Conservation (phyloP, 2,329 filamentous ascomycete species). For the Clonostachys rosea region DNA sequence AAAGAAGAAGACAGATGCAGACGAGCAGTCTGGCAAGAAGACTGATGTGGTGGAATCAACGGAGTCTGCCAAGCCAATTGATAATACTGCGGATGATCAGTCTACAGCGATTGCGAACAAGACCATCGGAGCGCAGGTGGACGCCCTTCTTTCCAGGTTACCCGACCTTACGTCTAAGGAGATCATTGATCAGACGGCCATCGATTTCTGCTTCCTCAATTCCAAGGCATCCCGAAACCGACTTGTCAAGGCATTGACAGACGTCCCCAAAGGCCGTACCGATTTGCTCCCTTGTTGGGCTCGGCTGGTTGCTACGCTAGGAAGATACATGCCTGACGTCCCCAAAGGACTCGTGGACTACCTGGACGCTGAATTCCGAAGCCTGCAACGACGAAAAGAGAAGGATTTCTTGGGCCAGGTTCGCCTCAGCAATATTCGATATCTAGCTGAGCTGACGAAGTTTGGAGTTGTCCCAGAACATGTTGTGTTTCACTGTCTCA, state of each 20-base stretch:
- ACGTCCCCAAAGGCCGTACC: constrained; percentile 89
- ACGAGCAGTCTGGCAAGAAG: constrained; percentile 81
- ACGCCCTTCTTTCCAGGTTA: constrained; percentile 81
- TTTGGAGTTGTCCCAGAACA: constrained; percentile 98
- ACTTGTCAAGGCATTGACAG: constrained; percentile 86
- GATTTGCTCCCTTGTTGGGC: constrained; percentile 89
- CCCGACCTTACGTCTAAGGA: constrained; percentile 92
- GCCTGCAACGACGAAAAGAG: constrained; percentile 91
- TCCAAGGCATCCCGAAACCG: constrained; percentile 96
- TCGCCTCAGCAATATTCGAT: constrained; percentile 91
- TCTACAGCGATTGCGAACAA: constrained; percentile 97
- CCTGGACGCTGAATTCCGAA: constrained; percentile 94
- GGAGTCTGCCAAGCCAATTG: constrained; percentile 43
- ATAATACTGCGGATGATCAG: constrained; percentile 64
- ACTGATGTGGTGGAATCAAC: constrained; percentile 45
- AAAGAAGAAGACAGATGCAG: constrained; percentile 82
- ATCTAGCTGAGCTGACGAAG: constrained; percentile 94
- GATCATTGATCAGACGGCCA: constrained; percentile 82
- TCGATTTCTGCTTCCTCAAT: constrained; percentile 97
- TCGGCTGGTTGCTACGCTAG: constrained; percentile 87
- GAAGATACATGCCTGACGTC: constrained; percentile 92
- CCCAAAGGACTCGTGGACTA: constrained; percentile 87
- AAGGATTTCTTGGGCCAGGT: constrained; percentile 97
- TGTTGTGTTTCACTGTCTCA: constrained; percentile 97
- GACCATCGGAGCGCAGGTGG: constrained; percentile 94